Conservation (phyloP, 768 basidiomycete genomes). For the Suillus variegatus region DNA sequence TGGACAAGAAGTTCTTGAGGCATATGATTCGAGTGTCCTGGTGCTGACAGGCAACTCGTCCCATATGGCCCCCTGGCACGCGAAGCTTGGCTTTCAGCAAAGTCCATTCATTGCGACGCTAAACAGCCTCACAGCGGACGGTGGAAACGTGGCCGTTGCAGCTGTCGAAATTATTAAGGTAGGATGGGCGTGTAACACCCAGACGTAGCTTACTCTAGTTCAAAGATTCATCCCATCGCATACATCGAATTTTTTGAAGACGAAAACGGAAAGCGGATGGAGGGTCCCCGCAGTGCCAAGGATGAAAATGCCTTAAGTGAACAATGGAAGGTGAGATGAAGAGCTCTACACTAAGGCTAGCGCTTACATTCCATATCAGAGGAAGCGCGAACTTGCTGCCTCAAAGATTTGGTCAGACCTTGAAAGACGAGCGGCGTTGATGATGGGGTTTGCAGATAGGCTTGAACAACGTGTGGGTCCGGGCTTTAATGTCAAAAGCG, state of each 20-base stretch:
- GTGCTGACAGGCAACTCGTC: constrained; percentile 82
- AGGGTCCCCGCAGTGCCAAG: constrained; percentile 65
- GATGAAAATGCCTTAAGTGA: constrained; percentile 67
- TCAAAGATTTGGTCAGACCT: constrained; percentile 57
- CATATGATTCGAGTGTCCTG: constrained; percentile 66
- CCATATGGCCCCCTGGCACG: constrained; percentile 85
- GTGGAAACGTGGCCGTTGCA: constrained; percentile 74
- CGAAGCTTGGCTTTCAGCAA: constrained; percentile 77
- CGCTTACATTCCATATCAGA: constrained; percentile 38
- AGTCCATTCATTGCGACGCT: constrained; percentile 74
- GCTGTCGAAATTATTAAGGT: constrained; percentile 75
- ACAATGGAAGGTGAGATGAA: constrained; percentile 65
- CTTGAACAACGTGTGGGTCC: constrained; percentile 58
- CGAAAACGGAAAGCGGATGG: constrained; percentile 45
- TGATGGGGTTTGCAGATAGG: constrained; percentile 65
- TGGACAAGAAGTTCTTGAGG: constrained; percentile 80
- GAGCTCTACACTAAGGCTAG: neutral
- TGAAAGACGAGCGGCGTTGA: constrained; percentile 53
- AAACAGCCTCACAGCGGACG: constrained; percentile 77
- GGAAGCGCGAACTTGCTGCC: constrained; percentile 57
- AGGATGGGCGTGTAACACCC: neutral
- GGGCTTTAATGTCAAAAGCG: constrained; percentile 41
- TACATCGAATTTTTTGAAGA: constrained; percentile 70
- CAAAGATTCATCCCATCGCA: constrained; percentile 70
- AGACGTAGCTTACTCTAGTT: constrained; percentile 1